Percentiles rank a stretch among this genome's conserved stretches.
Conservation (phyloP, 345 rosid genomes). For the Firmiana major region DNA sequence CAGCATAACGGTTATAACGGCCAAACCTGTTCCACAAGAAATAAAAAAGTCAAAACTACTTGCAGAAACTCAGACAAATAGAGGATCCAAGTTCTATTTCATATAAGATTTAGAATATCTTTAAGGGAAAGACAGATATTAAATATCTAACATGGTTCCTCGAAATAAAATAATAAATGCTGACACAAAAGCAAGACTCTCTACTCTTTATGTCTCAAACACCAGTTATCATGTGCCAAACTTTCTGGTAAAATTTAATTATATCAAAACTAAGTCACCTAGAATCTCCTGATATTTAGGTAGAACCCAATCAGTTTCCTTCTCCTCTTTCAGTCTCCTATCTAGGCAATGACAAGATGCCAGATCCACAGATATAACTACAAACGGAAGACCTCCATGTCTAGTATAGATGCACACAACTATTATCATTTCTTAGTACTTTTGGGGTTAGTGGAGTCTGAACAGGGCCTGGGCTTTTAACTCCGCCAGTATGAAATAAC, state of each 20-base stretch:
- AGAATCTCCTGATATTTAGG: background rate
- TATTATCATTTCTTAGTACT: background rate
- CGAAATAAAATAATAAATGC: background rate
- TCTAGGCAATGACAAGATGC: background rate
- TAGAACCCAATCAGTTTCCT: background rate
- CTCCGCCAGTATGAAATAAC: background rate
- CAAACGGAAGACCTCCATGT: background rate
- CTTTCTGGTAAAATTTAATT: background rate
- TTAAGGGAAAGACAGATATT: background rate
- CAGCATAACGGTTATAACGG: conserved; percentile 96
- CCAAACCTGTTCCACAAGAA: conserved; percentile 66
- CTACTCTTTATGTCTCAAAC: background rate
- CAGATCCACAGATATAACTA: background rate
- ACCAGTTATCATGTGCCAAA: background rate
- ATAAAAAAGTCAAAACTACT: background rate
- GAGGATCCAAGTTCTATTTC: background rate
- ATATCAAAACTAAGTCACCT: background rate
- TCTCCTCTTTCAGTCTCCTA: background rate
- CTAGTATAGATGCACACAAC: background rate
- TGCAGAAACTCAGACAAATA: background rate
- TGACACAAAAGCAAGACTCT: background rate
- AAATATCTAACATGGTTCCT: background rate
- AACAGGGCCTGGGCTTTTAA: background rate
- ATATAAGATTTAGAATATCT: background rate
- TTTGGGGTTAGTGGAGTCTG: background rate